Percentiles rank a stretch among this genome's conserved stretches.
Conservation (phyloP, 2,329 filamentous ascomycete genomes). For the Dryadomyces quercivorus region DNA sequence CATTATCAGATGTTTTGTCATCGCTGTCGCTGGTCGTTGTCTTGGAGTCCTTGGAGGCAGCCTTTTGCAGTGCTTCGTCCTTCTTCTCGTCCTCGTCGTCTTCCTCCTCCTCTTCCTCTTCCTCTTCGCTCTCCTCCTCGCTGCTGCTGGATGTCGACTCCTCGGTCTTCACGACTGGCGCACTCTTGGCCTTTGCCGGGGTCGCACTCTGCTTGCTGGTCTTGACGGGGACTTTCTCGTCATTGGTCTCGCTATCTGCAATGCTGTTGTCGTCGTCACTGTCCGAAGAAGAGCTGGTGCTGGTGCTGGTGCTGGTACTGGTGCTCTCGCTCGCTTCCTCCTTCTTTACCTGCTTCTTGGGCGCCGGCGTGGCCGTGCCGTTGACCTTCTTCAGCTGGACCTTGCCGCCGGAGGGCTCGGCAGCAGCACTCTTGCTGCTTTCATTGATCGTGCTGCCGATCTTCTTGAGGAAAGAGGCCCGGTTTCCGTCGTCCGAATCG, state of each 20-base stretch:
- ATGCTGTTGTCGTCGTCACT: neutral
- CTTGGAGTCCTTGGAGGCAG: neutral
- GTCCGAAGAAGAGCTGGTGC: conserved; percentile 11
- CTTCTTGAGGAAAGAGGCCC: conserved; percentile 8
- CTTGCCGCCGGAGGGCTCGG: conserved; percentile 1
- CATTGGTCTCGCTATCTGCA: conserved; percentile 7
- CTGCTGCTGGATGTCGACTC: neutral
- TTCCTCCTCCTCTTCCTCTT: neutral
- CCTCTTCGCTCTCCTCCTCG: conserved; percentile 1
- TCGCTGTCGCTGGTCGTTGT: neutral
- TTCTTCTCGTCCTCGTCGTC: neutral
- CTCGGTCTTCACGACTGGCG: neutral
- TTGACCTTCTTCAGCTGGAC: conserved; percentile 6
- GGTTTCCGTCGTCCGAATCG: conserved; percentile 4
- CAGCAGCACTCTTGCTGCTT: neutral
- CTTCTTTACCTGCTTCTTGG: neutral
- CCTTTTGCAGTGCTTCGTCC: neutral
- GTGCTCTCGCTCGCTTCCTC: neutral
- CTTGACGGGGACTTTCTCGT: conserved; percentile 9
- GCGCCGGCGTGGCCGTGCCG: conserved; percentile 6
- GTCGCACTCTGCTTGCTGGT: conserved; percentile 4
- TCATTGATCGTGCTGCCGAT: conserved; percentile 8
- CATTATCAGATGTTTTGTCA: neutral
- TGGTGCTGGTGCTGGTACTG: conserved; percentile 11
- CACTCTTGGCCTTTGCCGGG: neutral